A percentile compares a stretch with the other conserved stretches of the same genome.
These are phyloP conservation scores for Nannochloropsis limnetica DNA, from an alignment of 352 stramenopile species.

Conservation along the genomic window DNA sequence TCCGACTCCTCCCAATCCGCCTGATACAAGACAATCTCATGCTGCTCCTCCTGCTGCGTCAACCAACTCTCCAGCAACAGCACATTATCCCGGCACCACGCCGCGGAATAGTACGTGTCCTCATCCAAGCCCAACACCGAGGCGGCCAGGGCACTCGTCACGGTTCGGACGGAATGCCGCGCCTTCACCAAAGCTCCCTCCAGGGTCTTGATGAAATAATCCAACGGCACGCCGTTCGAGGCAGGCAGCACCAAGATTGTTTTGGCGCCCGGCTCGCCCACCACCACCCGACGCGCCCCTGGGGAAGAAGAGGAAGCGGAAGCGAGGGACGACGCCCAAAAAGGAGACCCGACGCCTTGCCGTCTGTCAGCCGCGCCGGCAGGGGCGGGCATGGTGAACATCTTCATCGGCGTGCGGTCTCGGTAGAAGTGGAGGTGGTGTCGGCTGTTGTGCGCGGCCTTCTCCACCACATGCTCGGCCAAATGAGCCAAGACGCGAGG, in stretches of 20 bases:
- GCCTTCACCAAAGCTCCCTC: slow-evolving; percentile 3
- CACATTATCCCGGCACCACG: background rate
- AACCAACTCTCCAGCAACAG: background rate
- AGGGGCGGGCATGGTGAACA: slow-evolving; percentile 4
- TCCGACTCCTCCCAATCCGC: slow-evolving; percentile 53
- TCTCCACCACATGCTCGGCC: slow-evolving; percentile 27
- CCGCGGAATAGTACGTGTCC: slow-evolving; percentile 15
- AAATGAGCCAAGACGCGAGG: slow-evolving; percentile 37
- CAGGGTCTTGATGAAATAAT: slow-evolving; percentile 33
- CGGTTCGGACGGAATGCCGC: slow-evolving; percentile 14
- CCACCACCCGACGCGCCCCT: background rate
- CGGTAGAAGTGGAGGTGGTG: slow-evolving; percentile 25
- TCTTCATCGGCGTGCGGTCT: background rate
- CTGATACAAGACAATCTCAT: slow-evolving; percentile 56
- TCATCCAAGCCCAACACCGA: slow-evolving; percentile 14
- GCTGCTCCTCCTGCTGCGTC: slow-evolving; percentile 54
- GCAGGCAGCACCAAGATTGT: background rate
- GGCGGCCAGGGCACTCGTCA: slow-evolving; percentile 12
- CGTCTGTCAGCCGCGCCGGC: slow-evolving; percentile 30
- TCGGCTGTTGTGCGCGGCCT: background rate
- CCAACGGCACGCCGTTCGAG: background rate
- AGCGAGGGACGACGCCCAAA: background rate
- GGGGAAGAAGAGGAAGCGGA: slow-evolving; percentile 19
- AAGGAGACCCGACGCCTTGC: background rate
- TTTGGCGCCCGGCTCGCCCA: slow-evolving; percentile 31